Evolutionary conservation across 257 asterid species (phyloP).

Genomic region (Przewalskia tangutica): DNA sequence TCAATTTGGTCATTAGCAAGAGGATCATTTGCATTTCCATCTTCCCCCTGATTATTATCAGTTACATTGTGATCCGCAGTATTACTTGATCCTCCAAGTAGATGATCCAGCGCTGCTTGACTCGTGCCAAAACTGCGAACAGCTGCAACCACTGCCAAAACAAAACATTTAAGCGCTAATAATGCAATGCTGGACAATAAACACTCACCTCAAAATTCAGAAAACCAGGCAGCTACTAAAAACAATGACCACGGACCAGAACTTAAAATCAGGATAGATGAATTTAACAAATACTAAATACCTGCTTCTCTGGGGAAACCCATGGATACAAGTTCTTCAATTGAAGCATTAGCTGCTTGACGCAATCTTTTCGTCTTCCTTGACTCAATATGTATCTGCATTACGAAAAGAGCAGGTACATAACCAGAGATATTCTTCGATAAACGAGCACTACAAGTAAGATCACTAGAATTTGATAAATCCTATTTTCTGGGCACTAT

Average conservation of each 20-base stretch:
- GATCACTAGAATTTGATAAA: neutral
- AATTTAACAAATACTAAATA: constrained; percentile 9
- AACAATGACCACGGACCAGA: too few relatives aligned
- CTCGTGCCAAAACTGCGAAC: constrained; percentile 34
- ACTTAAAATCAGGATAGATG: too few relatives aligned
- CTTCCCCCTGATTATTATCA: constrained; percentile 8
- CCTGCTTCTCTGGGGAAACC: constrained; percentile 68
- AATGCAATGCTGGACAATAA: too few relatives aligned
- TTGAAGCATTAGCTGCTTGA: constrained; percentile 30
- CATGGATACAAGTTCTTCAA: constrained; percentile 46
- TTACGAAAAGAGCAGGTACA: neutral
- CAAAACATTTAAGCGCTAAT: neutral
- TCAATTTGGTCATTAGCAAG: neutral
- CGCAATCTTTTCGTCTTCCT: constrained; percentile 53
- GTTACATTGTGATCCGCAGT: constrained; percentile 1
- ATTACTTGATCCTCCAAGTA: constrained; percentile 26
- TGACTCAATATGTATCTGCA: constrained; percentile 56
- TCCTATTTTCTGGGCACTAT: neutral
- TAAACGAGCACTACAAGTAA: neutral
- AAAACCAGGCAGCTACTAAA: too few relatives aligned
- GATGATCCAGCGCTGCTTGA: constrained; percentile 43
- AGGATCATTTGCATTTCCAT: neutral
- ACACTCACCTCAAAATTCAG: too few relatives aligned
- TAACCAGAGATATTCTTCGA: neutral
- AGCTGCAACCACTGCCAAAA: constrained; percentile 45